phyloP scores from a whole-genome alignment of 345 rosid species.

The Murraya koenigii region DNA sequence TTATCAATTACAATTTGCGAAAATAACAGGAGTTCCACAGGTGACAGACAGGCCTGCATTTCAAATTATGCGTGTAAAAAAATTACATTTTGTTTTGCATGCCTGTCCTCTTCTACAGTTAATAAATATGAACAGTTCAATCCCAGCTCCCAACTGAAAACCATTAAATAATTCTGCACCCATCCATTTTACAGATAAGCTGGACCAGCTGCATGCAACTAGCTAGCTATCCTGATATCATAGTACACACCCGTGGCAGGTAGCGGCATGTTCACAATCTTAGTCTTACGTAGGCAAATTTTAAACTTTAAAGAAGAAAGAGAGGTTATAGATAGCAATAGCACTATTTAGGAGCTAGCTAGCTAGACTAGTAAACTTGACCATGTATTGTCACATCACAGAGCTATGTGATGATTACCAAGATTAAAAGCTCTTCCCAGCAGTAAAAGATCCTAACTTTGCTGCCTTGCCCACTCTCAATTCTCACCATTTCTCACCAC shows the following conservation, averaged over 20 bases:
- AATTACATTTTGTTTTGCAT: too few relatives aligned
- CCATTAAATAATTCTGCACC: background rate
- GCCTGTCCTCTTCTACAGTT: too few relatives aligned
- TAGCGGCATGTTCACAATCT: background rate
- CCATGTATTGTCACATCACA: constrained; percentile 54
- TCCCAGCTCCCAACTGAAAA: background rate
- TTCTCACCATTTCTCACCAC: background rate
- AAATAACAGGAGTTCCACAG: too few relatives aligned
- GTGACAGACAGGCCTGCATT: too few relatives aligned
- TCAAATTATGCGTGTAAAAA: too few relatives aligned
- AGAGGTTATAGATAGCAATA: background rate
- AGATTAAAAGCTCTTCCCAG: constrained; percentile 21
- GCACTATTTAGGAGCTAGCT: background rate
- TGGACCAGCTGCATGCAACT: background rate
- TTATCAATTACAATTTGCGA: too few relatives aligned
- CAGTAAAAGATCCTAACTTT: background rate
- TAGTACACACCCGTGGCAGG: background rate
- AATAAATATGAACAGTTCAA: background rate
- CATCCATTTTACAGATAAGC: background rate
- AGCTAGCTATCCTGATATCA: too few relatives aligned
- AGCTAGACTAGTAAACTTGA: background rate
- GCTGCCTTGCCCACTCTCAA: background rate
- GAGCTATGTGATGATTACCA: constrained; percentile 34
- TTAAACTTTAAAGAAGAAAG: constrained; percentile 16
- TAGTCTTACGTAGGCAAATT: constrained; percentile 4